These are phyloP conservation scores for Nyctanthes arbortristis DNA, from an alignment of 257 asterid species.

Conservation along the genomic window DNA sequence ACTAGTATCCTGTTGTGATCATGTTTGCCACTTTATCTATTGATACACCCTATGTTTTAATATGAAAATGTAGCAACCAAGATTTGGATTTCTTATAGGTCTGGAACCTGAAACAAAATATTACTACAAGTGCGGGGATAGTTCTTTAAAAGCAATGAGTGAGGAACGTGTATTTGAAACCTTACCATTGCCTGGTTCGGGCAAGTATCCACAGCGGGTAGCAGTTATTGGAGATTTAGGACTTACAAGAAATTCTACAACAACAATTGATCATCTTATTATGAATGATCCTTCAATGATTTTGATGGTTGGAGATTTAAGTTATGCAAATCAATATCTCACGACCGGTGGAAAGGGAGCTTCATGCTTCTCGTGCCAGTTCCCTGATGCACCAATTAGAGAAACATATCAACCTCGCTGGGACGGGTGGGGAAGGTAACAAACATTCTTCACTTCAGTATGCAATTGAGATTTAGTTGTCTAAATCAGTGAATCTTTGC, in stretches of 20 bases:
- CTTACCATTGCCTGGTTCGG: conserved; percentile 56
- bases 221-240: conserved; percentile 87
- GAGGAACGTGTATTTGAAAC: conserved; percentile 60
- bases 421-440: conserved; percentile 95
- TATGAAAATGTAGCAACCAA: not conserved
- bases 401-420: conserved; percentile 88
- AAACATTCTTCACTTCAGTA: not conserved
- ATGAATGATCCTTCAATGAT: conserved; percentile 63
- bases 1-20: not conserved
- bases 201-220: conserved; percentile 61
- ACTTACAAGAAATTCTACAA: conserved; percentile 69
- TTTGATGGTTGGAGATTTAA: conserved; percentile 73
- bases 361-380: conserved; percentile 64
- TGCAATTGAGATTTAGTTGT: not conserved
- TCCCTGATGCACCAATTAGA: conserved; percentile 77
- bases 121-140: conserved; percentile 85
- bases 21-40: not conserved
- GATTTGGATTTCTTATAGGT: conserved; percentile 37
- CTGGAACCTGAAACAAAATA: conserved; percentile 72
- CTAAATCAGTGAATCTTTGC: too few species aligned
- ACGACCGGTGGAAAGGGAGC: conserved; percentile 82
- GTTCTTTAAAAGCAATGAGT: conserved; percentile 67
- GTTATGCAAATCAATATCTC: conserved; percentile 78
- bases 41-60: conserved; percentile 3
- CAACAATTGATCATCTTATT: conserved; percentile 73